Evolutionary conservation across 192 early-diverging fungal species (phyloP).

Genomic region (Backusella luteola): DNA sequence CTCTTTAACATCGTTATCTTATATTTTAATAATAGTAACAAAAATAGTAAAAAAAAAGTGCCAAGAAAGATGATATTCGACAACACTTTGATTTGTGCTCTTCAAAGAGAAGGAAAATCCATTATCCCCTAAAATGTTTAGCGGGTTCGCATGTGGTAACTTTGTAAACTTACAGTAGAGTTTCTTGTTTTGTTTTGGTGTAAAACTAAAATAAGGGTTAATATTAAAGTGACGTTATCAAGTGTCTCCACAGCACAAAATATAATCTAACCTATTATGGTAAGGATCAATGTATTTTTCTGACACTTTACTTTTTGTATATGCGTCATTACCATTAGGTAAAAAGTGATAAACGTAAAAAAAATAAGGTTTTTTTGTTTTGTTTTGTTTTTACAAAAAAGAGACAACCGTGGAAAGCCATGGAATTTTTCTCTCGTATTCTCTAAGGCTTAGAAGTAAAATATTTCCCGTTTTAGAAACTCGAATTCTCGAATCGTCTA

Average conservation of each 20-base stretch:
- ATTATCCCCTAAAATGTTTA: background rate
- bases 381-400: background rate
- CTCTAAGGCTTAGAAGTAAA: background rate
- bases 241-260: background rate
- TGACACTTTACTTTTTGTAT: background rate
- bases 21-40: background rate
- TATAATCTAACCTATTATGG: background rate
- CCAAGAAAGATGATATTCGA: no score
- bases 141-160: background rate
- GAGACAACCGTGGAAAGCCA: background rate
- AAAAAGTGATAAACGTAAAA: background rate
- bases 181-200: background rate
- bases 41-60: no score
- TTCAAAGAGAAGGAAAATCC: background rate
- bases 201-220: background rate
- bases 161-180: background rate
- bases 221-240: background rate
- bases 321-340: background rate
- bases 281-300: background rate
- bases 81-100: background rate
- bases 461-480: background rate
- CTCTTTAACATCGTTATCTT: background rate
- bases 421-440: background rate
- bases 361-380: background rate
- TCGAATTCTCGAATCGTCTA: background rate